A percentile compares a stretch with the other conserved stretches of the same genome.
phyloP scores from a whole-genome alignment of 768 basidiomycete species.

The Psilocybe cubensis region DNA sequence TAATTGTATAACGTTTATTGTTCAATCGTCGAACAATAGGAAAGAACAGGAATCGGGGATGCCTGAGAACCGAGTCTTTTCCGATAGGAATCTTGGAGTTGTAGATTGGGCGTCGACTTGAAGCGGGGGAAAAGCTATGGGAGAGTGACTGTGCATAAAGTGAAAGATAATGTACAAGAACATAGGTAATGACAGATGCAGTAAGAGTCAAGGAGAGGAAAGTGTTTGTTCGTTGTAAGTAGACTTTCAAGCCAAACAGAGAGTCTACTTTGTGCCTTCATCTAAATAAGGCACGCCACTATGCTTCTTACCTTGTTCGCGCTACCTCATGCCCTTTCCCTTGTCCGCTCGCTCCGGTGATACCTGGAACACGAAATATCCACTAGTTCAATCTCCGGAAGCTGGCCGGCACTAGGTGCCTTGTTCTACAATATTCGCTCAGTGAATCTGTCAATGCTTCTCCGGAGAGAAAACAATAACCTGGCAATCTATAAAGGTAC shows the following conservation, averaged over 20 bases:
- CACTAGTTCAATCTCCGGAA: neutral
- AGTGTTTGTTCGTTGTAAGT: conserved; percentile 15
- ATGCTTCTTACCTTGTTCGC: conserved; percentile 1
- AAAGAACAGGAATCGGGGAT: too few species aligned
- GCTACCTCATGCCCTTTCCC: neutral
- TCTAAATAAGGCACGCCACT: conserved; percentile 11
- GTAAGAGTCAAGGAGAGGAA: neutral
- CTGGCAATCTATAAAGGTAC: conserved; percentile 13
- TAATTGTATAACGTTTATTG: too few species aligned
- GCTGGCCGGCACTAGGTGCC: conserved; percentile 2
- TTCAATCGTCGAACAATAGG: too few species aligned
- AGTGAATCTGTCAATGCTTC: conserved; percentile 5
- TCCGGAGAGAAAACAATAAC: conserved; percentile 19
- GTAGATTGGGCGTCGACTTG: neutral
- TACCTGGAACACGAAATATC: conserved; percentile 3
- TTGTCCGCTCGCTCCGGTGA: neutral
- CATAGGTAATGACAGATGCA: neutral
- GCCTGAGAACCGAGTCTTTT: too few species aligned
- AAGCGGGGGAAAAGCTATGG: neutral
- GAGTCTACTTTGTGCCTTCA: conserved; percentile 17
- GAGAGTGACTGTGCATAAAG: neutral
- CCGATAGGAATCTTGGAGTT: too few species aligned
- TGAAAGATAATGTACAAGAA: neutral
- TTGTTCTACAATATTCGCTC: conserved; percentile 16
- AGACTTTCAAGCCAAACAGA: conserved; percentile 10